These are phyloP conservation scores for Leccinum subtestaceum DNA, from an alignment of 768 basidiomycete genomes.

Conservation along the genomic window DNA sequence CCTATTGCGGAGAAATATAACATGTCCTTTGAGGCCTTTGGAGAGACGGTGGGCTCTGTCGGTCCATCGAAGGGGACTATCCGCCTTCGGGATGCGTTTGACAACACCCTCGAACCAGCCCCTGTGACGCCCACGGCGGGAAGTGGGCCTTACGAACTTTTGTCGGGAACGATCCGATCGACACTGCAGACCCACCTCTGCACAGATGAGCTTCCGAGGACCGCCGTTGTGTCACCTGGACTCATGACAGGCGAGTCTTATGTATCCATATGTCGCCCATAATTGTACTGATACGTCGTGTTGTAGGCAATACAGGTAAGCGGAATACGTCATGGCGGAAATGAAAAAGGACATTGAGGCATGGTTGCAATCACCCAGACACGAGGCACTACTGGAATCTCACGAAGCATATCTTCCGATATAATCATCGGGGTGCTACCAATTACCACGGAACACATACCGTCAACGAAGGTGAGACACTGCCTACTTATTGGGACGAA, in stretches of 20 bases:
- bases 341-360: constrained; percentile 20
- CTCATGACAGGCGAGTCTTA: constrained; percentile 17
- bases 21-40: constrained; percentile 42
- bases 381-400: constrained; percentile 46
- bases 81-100: constrained; percentile 37
- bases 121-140: constrained; percentile 40
- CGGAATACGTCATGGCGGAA: constrained; percentile 15
- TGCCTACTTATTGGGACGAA: neutral
- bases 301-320: constrained; percentile 25
- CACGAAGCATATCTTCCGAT: constrained; percentile 47
- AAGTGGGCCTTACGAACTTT: constrained; percentile 37
- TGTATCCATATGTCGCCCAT: neutral
- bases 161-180: constrained; percentile 44
- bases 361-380: constrained; percentile 29
- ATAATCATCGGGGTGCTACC: constrained; percentile 31
- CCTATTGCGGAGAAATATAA: constrained; percentile 35
- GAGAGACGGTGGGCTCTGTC: constrained; percentile 24
- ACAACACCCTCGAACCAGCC: constrained; percentile 36
- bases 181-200: constrained; percentile 34
- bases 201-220: constrained; percentile 20
- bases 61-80: constrained; percentile 36
- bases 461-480: constrained; percentile 25
- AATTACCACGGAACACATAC: constrained; percentile 37
- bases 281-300: constrained; percentile 2
- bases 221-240: constrained; percentile 38